Evolutionary conservation across 2,329 filamentous ascomycete genomes (phyloP).

Genomic region (Trichoderma polysporum): DNA sequence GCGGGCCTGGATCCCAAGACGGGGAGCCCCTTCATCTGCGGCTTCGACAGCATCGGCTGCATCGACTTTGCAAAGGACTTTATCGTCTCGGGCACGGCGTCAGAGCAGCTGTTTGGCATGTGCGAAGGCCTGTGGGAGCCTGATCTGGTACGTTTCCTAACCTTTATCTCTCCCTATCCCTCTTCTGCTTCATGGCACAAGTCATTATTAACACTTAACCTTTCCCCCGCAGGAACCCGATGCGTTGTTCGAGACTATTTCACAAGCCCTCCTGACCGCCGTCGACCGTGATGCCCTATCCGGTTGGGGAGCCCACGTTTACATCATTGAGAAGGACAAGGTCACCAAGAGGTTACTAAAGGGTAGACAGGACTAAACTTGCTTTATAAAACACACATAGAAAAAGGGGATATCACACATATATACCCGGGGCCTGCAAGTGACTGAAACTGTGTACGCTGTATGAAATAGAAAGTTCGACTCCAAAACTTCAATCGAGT

Average conservation of each 20-base stretch:
- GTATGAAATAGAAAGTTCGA: slow-evolving; percentile 25
- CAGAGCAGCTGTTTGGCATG: slow-evolving; percentile 97
- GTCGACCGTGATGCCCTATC: slow-evolving; percentile 96
- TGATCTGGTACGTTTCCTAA: slow-evolving; percentile 68
- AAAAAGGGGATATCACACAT: slow-evolving; percentile 1
- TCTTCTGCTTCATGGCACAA: not conserved
- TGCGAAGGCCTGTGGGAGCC: slow-evolving; percentile 98
- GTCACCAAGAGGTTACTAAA: slow-evolving; percentile 98
- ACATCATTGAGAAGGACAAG: slow-evolving; percentile 99
- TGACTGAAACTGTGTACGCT: slow-evolving; percentile 11
- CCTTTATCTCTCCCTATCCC: not conserved
- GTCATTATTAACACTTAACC: not conserved
- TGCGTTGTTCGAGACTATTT: slow-evolving; percentile 97
- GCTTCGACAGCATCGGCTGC: slow-evolving; percentile 98
- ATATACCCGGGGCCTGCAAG: not conserved
- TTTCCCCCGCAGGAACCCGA: slow-evolving; percentile 67
- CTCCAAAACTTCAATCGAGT: not conserved
- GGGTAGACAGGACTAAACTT: slow-evolving; percentile 22
- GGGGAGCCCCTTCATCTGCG: slow-evolving; percentile 95
- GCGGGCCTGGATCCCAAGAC: slow-evolving; percentile 94
- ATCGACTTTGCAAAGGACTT: slow-evolving; percentile 99
- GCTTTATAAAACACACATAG: slow-evolving; percentile 6
- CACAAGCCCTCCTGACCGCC: slow-evolving; percentile 90
- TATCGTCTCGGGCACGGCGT: slow-evolving; percentile 94
- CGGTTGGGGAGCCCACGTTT: slow-evolving; percentile 97